Conservation (phyloP, 441 rosid species). For the Gossypium gossypioides region DNA sequence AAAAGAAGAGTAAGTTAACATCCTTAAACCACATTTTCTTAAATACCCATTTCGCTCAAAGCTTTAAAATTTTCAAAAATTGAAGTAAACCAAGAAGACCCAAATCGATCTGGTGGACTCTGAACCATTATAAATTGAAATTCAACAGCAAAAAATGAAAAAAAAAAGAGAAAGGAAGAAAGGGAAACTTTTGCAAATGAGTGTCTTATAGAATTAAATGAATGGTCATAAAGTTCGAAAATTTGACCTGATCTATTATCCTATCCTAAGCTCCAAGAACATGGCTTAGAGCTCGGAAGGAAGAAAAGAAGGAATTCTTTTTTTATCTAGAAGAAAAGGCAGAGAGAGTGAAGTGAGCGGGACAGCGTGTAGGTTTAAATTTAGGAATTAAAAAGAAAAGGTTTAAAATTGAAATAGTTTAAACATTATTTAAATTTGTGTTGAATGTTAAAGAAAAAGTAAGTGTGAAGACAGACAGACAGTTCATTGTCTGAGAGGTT, state of each 20-base stretch:
- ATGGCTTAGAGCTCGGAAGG: constrained; percentile 17
- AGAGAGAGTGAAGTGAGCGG: constrained; percentile 36
- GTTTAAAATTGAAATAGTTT: background rate
- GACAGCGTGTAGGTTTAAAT: constrained; percentile 31
- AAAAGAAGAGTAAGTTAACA: background rate
- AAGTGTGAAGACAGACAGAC: background rate
- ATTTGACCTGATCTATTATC: constrained; percentile 11
- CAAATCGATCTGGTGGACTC: constrained; percentile 14
- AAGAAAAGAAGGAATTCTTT: background rate
- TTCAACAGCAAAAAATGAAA: background rate
- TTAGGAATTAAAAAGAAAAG: background rate
- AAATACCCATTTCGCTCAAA: constrained; percentile 11
- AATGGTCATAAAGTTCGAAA: background rate
- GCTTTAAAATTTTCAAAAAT: constrained; percentile 18
- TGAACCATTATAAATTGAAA: background rate
- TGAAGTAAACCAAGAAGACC: constrained; percentile 17
- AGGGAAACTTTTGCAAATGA: constrained; percentile 2
- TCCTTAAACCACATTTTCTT: background rate
- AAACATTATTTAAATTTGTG: background rate
- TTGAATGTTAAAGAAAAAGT: background rate
- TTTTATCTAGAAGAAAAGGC: background rate
- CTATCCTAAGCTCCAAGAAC: constrained; percentile 21
- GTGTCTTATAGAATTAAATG: constrained; percentile 2
- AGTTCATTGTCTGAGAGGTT: background rate
- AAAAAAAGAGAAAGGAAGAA: background rate